A percentile compares a stretch with the other conserved stretches of the same genome.
Conservation (phyloP, 2,329 filamentous ascomycete genomes). For the Trichoderma asperellum region DNA sequence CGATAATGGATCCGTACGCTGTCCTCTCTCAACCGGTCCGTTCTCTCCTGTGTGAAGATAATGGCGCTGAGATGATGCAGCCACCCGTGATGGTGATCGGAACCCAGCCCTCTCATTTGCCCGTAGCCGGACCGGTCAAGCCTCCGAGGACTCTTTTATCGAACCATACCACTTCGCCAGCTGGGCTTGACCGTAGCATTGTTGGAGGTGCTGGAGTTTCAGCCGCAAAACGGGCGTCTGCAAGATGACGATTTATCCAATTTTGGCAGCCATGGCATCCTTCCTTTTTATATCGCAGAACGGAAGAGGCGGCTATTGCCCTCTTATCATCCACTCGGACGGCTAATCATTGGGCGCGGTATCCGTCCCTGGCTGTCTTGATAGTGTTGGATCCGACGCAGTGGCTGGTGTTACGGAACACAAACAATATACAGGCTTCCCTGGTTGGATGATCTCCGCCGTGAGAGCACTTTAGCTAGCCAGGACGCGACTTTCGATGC, state of each 20-base stretch:
- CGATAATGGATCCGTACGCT: conserved; percentile 10
- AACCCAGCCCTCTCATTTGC: conserved; percentile 27
- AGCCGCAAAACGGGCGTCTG: conserved; percentile 15
- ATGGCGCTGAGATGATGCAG: conserved; percentile 29
- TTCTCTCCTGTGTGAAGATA: not conserved
- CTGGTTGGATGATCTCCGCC: conserved; percentile 17
- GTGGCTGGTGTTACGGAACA: conserved; percentile 23
- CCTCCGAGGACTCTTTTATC: conserved; percentile 21
- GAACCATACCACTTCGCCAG: not conserved
- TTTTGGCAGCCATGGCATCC: conserved; percentile 17
- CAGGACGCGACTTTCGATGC: not conserved
- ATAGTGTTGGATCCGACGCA: conserved; percentile 23
- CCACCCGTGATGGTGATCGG: conserved; percentile 25
- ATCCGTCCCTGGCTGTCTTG: not conserved
- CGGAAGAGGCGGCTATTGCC: conserved; percentile 25
- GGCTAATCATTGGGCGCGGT: conserved; percentile 6
- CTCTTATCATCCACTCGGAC: not conserved
- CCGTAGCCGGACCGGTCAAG: conserved; percentile 28
- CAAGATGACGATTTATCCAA: conserved; percentile 21
- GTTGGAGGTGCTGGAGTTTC: not conserved
- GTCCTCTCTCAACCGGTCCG: conserved; percentile 19
- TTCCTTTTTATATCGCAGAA: not conserved
- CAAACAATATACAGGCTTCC: conserved; percentile 16
- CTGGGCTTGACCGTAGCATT: not conserved
- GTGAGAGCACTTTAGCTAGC: not conserved